Evolutionary conservation across 2,329 filamentous ascomycete species (phyloP), one percentile per base, ranked within the genome.

Genomic region (Emmonsiellopsis sp.): DNA sequence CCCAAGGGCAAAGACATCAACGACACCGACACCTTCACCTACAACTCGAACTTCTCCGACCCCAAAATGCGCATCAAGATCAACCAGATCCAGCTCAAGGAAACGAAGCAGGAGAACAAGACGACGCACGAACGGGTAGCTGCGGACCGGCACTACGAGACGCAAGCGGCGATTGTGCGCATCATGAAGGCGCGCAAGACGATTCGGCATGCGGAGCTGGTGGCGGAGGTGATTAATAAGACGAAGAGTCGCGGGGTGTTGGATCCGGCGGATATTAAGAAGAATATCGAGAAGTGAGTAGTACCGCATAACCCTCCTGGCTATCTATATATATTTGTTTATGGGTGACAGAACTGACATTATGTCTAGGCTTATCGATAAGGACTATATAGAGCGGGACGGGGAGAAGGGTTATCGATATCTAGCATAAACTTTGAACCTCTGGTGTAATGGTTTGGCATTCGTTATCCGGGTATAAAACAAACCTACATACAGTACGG

Each of bases 21-120:
- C 55, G 65, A 76, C 0, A 88, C 81, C 0, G 94, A 98, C 71
- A 87, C 84, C 0, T 98, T 98, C 64, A 82, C 82, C 0, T 84
- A 95, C 64, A 96, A 96, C 72, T 71, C 78, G 44, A 68, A 68
- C 13, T 98, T 98, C 70, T 74, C 74, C 2, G 86, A 96, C 65
- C 79, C 84, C 17, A 95, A 93, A 70, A 87, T 88, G 70, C 84
- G 90, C 53, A 85, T 98, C 73, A 98, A 98, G 76, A 96, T 98
- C 76, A 98, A 97, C 73, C 92, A 96, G 71, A 93, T 98, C 61
- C 93, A 98, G 71, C 80, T 96, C 49, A 94, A 93, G 72, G 93
- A 98, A 73, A 97, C 93, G 0, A 87, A 87, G 63, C 87, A 92
- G 65, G 93, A 98, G 72, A 96, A 96, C 72, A 87, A 90, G 70